Evolutionary conservation across 805 yeast species (phyloP).

Genomic region (Blastobotrys attinorum): DNA sequence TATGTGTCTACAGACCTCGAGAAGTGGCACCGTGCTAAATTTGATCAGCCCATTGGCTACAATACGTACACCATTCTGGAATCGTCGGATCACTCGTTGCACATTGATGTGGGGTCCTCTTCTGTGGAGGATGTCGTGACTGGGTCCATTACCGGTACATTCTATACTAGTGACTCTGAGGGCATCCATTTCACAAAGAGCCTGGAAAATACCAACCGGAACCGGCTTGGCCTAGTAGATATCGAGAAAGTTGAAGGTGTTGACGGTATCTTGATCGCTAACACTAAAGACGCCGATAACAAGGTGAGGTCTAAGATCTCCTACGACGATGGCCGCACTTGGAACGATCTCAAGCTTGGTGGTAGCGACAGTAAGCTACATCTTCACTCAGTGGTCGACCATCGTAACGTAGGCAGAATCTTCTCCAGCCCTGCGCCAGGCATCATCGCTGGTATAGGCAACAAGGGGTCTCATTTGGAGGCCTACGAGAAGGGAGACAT

Average conservation of each 20-base stretch:
- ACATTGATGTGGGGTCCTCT: slow-evolving; percentile 30
- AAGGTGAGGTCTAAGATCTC: slow-evolving; percentile 29
- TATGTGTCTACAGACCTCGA: slow-evolving; percentile 30
- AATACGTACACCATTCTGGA: slow-evolving; percentile 28
- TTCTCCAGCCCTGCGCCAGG: slow-evolving; percentile 39
- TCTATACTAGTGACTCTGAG: slow-evolving; percentile 37
- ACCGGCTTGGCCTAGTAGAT: slow-evolving; percentile 32
- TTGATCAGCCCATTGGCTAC: slow-evolving; percentile 14
- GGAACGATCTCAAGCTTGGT: slow-evolving; percentile 26
- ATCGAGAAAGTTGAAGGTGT: slow-evolving; percentile 41
- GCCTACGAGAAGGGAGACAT: slow-evolving; percentile 35
- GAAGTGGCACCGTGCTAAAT: slow-evolving; percentile 30
- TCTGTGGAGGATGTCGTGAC: no score
- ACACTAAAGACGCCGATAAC: slow-evolving; percentile 26
- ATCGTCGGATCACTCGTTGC: slow-evolving; percentile 35
- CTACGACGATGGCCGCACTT: slow-evolving; percentile 33
- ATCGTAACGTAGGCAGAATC: slow-evolving; percentile 26
- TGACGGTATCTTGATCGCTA: slow-evolving; percentile 58
- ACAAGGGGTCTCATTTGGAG: slow-evolving; percentile 25
- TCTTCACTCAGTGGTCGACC: slow-evolving; percentile 31
- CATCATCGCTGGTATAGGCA: slow-evolving; percentile 37
- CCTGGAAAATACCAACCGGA: slow-evolving; percentile 28
- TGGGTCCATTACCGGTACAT: slow-evolving; percentile 22
- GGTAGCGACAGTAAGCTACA: slow-evolving; percentile 29
- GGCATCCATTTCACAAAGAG: slow-evolving; percentile 44